A percentile compares a stretch with the other conserved stretches of the same genome.
Evolutionary conservation across 2,329 filamentous ascomycete genomes (phyloP).

Genomic region (Pseudogymnoascus sp.): DNA sequence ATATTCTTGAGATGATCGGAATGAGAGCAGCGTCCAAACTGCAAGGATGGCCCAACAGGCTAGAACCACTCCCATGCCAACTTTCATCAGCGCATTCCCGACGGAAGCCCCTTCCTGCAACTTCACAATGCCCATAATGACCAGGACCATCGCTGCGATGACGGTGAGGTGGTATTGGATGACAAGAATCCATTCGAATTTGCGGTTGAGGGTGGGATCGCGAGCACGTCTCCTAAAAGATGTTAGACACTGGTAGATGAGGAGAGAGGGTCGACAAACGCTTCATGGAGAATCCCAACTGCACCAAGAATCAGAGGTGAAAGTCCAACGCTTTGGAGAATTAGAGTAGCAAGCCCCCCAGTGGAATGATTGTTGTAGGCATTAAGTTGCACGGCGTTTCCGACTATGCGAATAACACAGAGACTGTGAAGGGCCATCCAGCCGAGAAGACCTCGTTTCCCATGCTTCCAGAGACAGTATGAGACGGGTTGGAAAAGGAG

Average conservation of each 20-base stretch:
- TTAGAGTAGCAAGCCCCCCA: constrained; percentile 3
- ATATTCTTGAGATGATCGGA: neutral
- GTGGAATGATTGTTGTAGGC: neutral
- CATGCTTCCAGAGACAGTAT: constrained; percentile 13
- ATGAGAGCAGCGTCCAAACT: neutral
- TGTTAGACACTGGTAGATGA: neutral
- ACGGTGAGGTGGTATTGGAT: neutral
- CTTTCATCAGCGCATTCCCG: neutral
- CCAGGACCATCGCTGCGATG: neutral
- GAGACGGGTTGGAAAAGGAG: constrained; percentile 10
- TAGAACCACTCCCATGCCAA: neutral
- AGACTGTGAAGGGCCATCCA: constrained; percentile 10
- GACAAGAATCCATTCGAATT: neutral
- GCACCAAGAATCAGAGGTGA: constrained; percentile 17
- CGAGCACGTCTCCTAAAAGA: neutral
- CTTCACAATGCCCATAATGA: constrained; percentile 1
- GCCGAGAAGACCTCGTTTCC: constrained; percentile 10
- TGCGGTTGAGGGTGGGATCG: neutral
- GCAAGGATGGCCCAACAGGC: neutral
- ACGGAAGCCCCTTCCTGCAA: neutral
- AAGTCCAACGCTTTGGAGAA: constrained; percentile 17
- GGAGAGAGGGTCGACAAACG: constrained; percentile 12
- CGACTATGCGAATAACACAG: neutral
- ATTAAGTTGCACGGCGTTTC: constrained; percentile 8
- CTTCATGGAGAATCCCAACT: constrained; percentile 18